Evolutionary conservation across 306 rosid species (phyloP).

Genomic region (Quercus agrifolia): DNA sequence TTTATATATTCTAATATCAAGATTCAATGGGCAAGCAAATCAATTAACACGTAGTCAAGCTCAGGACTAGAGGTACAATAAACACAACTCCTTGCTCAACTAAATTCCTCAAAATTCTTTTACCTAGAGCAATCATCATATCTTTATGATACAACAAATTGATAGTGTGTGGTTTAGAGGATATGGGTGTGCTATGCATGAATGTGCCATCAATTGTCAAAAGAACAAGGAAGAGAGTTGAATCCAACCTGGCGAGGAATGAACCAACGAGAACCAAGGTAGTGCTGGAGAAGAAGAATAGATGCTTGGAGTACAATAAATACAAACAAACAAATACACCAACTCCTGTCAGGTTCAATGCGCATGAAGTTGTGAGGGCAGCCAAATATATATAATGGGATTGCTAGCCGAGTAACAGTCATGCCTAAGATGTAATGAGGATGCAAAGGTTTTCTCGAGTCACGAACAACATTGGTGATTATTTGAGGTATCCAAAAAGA

Average conservation of each 20-base stretch:
- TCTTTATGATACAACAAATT: background rate
- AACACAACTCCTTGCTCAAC: background rate
- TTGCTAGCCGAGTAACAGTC: constrained; percentile 77
- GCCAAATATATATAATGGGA: constrained; percentile 83
- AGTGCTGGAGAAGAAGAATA: constrained; percentile 90
- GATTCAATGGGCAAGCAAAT: background rate
- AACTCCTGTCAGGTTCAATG: constrained; percentile 67
- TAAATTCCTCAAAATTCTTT: background rate
- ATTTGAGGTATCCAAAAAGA: constrained; percentile 99
- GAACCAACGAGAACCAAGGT: constrained; percentile 95
- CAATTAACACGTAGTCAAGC: background rate
- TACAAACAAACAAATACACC: constrained; percentile 69
- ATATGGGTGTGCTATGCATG: background rate
- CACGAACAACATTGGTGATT: constrained; percentile 77
- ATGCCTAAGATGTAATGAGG: constrained; percentile 90
- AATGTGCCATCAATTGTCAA: background rate
- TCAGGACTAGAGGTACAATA: background rate
- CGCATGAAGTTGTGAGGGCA: constrained; percentile 98
- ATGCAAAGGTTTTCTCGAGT: constrained; percentile 94
- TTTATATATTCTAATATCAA: background rate
- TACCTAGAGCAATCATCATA: background rate
- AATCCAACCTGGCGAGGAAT: constrained; percentile 88
- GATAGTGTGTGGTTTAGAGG: background rate
- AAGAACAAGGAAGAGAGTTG: constrained; percentile 1
- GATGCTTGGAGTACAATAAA: constrained; percentile 76